Conservation (phyloP, 2,329 filamentous ascomycete genomes). For the Alternaria brassicae region DNA sequence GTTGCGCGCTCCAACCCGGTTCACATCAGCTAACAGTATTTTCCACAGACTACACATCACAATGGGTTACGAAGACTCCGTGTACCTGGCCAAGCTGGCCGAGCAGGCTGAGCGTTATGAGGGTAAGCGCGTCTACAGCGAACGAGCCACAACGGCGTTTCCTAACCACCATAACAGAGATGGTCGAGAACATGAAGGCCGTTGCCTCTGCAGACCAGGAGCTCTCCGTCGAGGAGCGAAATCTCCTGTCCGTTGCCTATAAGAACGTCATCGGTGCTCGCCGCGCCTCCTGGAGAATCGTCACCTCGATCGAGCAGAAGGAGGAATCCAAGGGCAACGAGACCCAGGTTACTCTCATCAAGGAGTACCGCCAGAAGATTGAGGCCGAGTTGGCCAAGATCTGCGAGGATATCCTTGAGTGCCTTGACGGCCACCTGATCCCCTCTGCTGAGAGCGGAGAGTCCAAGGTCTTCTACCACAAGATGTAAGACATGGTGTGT, state of each 20-base stretch:
- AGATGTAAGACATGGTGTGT: conserved; percentile 73
- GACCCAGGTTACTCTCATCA: conserved; percentile 87
- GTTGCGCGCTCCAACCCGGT: conserved; percentile 19
- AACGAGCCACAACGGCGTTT: conserved; percentile 7
- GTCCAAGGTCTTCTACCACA: conserved; percentile 99
- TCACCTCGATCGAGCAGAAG: conserved; percentile 99
- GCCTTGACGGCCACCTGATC: conserved; percentile 92
- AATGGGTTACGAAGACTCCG: conserved; percentile 99
- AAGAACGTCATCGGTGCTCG: conserved; percentile 98
- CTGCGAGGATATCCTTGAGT: conserved; percentile 95
- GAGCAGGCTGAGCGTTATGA: conserved; percentile 99
- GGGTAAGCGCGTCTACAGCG: conserved; percentile 63
- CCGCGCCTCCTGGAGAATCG: conserved; percentile 97
- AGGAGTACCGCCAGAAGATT: conserved; percentile 99
- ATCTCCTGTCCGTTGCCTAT: conserved; percentile 96
- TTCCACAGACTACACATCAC: conserved; percentile 56
- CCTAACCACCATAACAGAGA: conserved; percentile 68
- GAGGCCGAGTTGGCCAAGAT: conserved; percentile 96
- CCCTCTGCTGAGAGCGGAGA: conserved; percentile 93
- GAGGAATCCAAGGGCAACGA: conserved; percentile 99
- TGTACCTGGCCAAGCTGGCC: conserved; percentile 99
- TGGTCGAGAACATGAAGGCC: conserved; percentile 99
- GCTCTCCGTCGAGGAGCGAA: conserved; percentile 86
- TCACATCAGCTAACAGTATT: conserved; percentile 34
- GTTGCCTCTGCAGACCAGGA: conserved; percentile 81